Evolutionary conservation across 192 early-diverging fungal genomes (phyloP).

Genomic region (Gaertneriomyces semiglobifer): DNA sequence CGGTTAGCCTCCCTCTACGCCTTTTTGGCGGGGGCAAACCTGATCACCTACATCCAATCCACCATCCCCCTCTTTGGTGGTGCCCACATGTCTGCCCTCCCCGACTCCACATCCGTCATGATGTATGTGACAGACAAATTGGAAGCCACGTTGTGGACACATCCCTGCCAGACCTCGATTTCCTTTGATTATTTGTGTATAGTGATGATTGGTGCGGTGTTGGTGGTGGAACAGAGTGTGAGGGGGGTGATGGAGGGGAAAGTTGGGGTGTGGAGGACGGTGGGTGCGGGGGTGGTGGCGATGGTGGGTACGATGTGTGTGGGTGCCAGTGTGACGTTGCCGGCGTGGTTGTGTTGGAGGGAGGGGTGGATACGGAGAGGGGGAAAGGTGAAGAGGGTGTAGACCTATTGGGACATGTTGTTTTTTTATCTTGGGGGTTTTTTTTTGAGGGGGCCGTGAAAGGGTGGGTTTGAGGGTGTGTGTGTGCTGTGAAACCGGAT

Average conservation of each 20-base stretch:
- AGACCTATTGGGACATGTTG: too few relatives aligned
- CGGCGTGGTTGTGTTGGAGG: slow-evolving; percentile 28
- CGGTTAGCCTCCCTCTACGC: slow-evolving; percentile 12
- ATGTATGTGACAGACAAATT: not conserved
- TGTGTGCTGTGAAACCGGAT: too few relatives aligned
- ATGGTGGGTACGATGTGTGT: slow-evolving; percentile 6
- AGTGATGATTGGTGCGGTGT: slow-evolving; percentile 14
- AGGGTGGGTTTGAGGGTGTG: too few relatives aligned
- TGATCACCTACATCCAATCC: slow-evolving; percentile 9
- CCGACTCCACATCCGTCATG: not conserved
- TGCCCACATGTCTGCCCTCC: not conserved
- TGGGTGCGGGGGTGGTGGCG: not conserved
- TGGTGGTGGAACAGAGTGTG: slow-evolving; percentile 3
- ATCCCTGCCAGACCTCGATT: slow-evolving; percentile 27
- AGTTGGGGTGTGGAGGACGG: not conserved
- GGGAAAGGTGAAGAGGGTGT: too few relatives aligned
- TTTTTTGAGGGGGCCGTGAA: too few relatives aligned
- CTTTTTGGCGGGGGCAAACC: slow-evolving; percentile 20
- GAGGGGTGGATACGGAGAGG: slow-evolving; percentile 19
- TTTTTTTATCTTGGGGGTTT: too few relatives aligned
- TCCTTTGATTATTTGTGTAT: slow-evolving; percentile 24
- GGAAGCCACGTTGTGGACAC: not conserved
- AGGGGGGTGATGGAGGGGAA: slow-evolving; percentile 8
- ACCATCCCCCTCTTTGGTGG: not conserved
- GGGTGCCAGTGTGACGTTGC: slow-evolving; percentile 18